Percentiles rank a stretch among this genome's conserved stretches.
Evolutionary conservation across 352 stramenopile genomes (phyloP).

Genomic region (Globisporangium canariense): DNA sequence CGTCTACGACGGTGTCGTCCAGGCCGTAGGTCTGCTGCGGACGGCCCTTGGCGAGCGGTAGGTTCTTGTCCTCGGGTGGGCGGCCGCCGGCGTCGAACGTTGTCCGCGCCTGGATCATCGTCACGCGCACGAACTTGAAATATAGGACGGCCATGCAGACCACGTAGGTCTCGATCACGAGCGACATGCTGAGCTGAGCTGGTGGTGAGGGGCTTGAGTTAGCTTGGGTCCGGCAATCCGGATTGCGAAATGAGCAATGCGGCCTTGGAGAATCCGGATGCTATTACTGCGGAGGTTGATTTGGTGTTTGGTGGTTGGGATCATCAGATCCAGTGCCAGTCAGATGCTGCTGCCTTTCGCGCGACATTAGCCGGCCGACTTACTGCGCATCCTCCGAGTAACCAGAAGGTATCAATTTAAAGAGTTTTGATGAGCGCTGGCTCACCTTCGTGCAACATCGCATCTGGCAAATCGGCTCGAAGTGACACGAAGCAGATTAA

Average conservation of each 20-base stretch:
- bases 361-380: no score
- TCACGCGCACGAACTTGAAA: conserved; percentile 59
- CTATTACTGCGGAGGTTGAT: background rate
- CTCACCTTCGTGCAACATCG: background rate
- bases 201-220: background rate
- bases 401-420: no score
- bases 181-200: background rate
- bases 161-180: conserved; percentile 50
- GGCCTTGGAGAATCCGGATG: no score
- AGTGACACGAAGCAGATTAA: background rate
- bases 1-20: conserved; percentile 6
- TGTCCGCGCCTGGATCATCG: conserved; percentile 15
- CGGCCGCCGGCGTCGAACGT: conserved; percentile 30
- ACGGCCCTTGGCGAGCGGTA: conserved; percentile 36
- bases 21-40: conserved; percentile 31
- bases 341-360: no score
- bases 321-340: background rate
- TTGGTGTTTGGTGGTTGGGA: background rate
- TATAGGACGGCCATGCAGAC: conserved; percentile 50
- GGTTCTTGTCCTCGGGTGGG: conserved; percentile 45
- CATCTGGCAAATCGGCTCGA: background rate
- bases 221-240: background rate
- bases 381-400: no score
- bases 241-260: background rate
- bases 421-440: no score